Conservation (phyloP, 129 eudicot species). For the Lactuca saligna region DNA sequence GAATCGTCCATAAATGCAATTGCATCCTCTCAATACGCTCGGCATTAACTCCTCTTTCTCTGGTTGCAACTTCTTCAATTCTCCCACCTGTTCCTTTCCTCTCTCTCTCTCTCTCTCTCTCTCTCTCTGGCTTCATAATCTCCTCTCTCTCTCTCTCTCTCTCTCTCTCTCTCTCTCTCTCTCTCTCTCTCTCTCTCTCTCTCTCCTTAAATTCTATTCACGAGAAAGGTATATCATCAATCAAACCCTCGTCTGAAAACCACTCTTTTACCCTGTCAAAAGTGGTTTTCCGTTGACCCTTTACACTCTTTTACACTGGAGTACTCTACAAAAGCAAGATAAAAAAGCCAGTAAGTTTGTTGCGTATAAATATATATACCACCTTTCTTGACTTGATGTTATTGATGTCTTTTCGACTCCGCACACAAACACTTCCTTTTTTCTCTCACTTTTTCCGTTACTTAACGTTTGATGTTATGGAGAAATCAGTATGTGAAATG, state of each 20-base stretch:
- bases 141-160: constrained; percentile 26
- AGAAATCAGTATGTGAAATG: constrained; percentile 1
- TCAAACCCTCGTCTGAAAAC: constrained; percentile 26
- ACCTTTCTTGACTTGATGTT: constrained; percentile 17
- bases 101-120: constrained; percentile 5
- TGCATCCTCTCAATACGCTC: constrained; percentile 79
- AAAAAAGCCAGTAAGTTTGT: constrained; percentile 37
- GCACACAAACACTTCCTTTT: neutral
- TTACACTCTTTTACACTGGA: constrained; percentile 30
- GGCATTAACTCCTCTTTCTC: constrained; percentile 62
- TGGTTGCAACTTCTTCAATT: constrained; percentile 35
- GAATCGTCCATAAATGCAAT: constrained; percentile 71
- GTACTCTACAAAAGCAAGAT: constrained; percentile 1
- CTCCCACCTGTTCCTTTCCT: constrained; percentile 35
- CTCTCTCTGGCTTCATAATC: constrained; percentile 12
- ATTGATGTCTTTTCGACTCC: neutral
- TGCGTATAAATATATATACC: constrained; percentile 3
- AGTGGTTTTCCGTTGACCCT: constrained; percentile 42
- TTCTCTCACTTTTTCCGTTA: neutral
- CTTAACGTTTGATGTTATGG: constrained; percentile 4
- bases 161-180: constrained; percentile 34
- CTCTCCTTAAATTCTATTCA: constrained; percentile 66
- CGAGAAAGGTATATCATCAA: constrained; percentile 45
- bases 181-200: constrained; percentile 35
- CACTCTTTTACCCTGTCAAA: constrained; percentile 24